Evolutionary conservation across 78 protist genomes (phyloP), one percentile per base, ranked within the genome.

Genomic region (slime mould (Dictyostelium discoideum)): DNA sequence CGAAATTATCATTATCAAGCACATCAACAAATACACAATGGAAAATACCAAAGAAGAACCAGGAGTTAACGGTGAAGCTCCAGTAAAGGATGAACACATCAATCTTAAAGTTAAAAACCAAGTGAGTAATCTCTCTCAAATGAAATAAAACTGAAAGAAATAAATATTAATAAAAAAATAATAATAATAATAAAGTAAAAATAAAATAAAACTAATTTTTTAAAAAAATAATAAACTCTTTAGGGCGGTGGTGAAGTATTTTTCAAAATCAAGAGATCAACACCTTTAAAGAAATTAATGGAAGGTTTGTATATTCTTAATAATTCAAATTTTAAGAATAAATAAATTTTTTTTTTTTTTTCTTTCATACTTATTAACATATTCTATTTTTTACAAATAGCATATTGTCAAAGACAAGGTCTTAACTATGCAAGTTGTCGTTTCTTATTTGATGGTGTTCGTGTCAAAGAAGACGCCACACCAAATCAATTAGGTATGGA

Each of bases 391-490:
- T 13, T 14, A 24, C 5, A 73, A 18, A 37, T 16, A 74, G 39
- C 87, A 11, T 54, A 84, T 63, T 46, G 54, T 44, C 40, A 40
- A 40, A 81, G 97, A 87, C 93, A 86, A 87, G 79, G 84, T 50
- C 40, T 94, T n/a, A 32, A 60, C 16, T 74, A 26, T 69, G 20
- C 37, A 24, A 69, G 42, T 11, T 39, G 89, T 85, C 82, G 97
- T 76, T 95, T 95, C 82, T 57, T 95, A n/a, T 95, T 83, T 77
- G 97, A 95, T 84, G 97, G 97, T 60, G 87, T 88, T 57, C 90
- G 97, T 84, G 22, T 95, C 0, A 69, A 80, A 22, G 72, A 32
- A 40, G 94, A 95, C 2, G 26, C 60, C 3, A 88, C 97, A 32
- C 97, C 97, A 74, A 85, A 37, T 74, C 48, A 37, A 87, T 84